Conservation (phyloP, 2,329 filamentous ascomycete genomes). For the Fusarium veterinarium region DNA sequence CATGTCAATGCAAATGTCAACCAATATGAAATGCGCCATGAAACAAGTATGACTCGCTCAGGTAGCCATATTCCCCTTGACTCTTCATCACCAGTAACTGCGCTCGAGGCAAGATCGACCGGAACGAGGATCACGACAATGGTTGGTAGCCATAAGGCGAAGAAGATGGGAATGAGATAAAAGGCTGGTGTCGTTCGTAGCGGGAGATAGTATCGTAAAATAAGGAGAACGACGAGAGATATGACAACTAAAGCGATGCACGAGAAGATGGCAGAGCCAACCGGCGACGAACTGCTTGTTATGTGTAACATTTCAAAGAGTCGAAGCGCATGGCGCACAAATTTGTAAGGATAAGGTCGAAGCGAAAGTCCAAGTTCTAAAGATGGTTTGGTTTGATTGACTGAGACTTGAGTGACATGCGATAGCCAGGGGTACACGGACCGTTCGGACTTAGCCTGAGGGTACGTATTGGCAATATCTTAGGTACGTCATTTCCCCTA, state of each 20-base stretch:
- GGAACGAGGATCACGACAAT: slow-evolving; percentile 93
- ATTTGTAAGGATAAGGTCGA: slow-evolving; percentile 35
- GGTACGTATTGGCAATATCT: slow-evolving; percentile 22
- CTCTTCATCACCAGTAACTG: slow-evolving; percentile 75
- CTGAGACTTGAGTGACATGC: slow-evolving; percentile 22
- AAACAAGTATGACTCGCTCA: slow-evolving; percentile 79
- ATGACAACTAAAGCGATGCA: slow-evolving; percentile 77
- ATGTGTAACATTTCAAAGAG: slow-evolving; percentile 62
- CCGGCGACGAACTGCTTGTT: slow-evolving; percentile 67
- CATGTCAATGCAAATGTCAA: slow-evolving; percentile 95
- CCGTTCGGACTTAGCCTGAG: slow-evolving; percentile 23
- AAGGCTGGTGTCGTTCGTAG: slow-evolving; percentile 91
- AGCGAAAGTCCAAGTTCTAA: slow-evolving; percentile 22
- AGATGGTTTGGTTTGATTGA: slow-evolving; percentile 17
- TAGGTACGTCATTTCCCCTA: slow-evolving; percentile 41
- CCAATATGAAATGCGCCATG: slow-evolving; percentile 98
- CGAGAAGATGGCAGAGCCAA: slow-evolving; percentile 85
- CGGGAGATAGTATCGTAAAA: slow-evolving; percentile 90
- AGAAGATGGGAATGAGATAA: slow-evolving; percentile 91
- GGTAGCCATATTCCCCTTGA: slow-evolving; percentile 89
- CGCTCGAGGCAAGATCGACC: slow-evolving; percentile 92
- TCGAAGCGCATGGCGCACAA: slow-evolving; percentile 45
- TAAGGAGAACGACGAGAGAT: slow-evolving; percentile 80
- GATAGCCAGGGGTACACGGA: slow-evolving; percentile 42
- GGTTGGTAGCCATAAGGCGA: slow-evolving; percentile 92